Evolutionary conservation across 116 monocot species (phyloP), one percentile per base, ranked within the genome.

Genomic region (Iris pallida): DNA sequence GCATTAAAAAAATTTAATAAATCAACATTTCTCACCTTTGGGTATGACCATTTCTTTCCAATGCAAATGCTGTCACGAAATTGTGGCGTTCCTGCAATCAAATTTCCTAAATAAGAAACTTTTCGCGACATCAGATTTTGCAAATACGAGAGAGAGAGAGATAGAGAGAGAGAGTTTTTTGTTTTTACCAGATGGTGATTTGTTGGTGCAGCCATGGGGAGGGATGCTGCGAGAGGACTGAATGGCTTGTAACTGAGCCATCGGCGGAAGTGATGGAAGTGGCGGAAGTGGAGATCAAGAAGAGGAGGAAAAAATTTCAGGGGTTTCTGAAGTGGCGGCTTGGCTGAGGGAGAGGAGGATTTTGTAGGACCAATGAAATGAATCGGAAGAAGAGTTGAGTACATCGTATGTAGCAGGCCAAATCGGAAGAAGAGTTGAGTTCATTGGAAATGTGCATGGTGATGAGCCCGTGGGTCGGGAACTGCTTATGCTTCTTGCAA

Each of bases 381-480:
- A 30, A 3, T 30, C 3, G 30, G 30, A 30, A 30, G n/a, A n/a
- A n/a, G n/a, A n/a, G n/a, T 30, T 30, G 30, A 30, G 30, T 30
- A 30, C 30, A 30, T 30, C 30, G 30, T 30, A 30, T 3, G 30
- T 30, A 30, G 30, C 30, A 0, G 0, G 3, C 30, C 30, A 30
- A 30, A 30, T 30, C 3, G 30, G 30, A n/a, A n/a, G n/a, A n/a
- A n/a, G n/a, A n/a, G n/a, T n/a, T n/a, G n/a, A 96, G 96, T 92
- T 83, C 71, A 78, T 96, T 53, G 96, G 89, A 53, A 96, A 96
- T 72, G 85, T 96, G 61, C 96, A 96, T 87, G 96, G 96, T 46
- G 96, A 96, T 78, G 96, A 96, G 64, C 96, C 96, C 68, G 92
- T 96, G 64, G 96, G 96, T 20, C 65, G 96, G 19, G 96, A 96